Percentiles rank a stretch among this genome's conserved stretches.
Evolutionary conservation across 371 early-diverging fungal genomes (phyloP).

Genomic region (Rhizopus delemar): DNA sequence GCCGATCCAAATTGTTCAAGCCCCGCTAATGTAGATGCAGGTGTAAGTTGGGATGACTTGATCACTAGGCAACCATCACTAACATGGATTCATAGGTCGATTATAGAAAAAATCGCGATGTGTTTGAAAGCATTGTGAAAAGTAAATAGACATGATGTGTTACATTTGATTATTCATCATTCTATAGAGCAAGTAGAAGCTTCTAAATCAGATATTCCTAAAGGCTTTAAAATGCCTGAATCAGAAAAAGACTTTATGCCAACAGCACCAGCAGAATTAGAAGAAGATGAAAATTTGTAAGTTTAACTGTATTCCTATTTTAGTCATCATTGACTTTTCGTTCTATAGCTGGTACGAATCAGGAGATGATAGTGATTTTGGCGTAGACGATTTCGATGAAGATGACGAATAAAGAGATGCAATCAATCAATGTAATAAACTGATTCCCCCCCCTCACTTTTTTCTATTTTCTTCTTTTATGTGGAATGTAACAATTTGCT

Average conservation of each 20-base stretch:
- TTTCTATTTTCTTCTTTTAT: too few relatives aligned
- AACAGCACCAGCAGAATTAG: conserved; percentile 47
- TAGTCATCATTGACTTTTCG: neutral
- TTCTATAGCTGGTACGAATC: conserved; percentile 55
- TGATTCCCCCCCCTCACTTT: too few relatives aligned
- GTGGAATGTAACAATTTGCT: too few relatives aligned
- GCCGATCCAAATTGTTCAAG: conserved; percentile 96
- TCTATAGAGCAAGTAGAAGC: conserved; percentile 55
- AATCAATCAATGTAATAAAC: too few relatives aligned
- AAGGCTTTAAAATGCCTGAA: conserved; percentile 56
- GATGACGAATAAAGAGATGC: conserved; percentile 26
- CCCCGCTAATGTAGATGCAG: conserved; percentile 86
- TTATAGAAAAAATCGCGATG: conserved; percentile 73
- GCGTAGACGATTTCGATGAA: conserved; percentile 43
- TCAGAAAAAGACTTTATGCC: conserved; percentile 53
- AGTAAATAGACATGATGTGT: conserved; percentile 32
- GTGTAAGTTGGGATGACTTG: conserved; percentile 40
- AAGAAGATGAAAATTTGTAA: conserved; percentile 57
- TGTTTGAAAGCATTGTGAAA: conserved; percentile 73
- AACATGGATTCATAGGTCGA: conserved; percentile 51
- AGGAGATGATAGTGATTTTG: conserved; percentile 55
- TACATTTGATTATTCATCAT: neutral
- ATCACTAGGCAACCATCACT: too few relatives aligned
- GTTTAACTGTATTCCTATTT: conserved; percentile 2
- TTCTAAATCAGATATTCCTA: conserved; percentile 57